A percentile compares a stretch with the other conserved stretches of the same genome.
Conservation (phyloP, 257 asterid genomes). For the Jacaranda copaia region DNA sequence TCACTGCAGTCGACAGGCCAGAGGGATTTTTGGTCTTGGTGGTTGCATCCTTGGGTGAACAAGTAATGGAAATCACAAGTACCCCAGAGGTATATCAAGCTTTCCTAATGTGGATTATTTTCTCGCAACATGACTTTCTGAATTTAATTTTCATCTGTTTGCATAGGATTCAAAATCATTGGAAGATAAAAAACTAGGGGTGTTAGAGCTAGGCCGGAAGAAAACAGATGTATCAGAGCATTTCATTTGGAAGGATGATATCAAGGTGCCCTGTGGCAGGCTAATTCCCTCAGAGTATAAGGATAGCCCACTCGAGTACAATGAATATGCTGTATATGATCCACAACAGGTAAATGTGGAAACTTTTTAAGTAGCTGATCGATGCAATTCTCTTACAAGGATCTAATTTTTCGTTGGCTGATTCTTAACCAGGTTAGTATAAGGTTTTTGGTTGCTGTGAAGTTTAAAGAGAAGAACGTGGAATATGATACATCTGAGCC, state of each 20-base stretch:
- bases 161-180: constrained; percentile 52
- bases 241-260: constrained; percentile 73
- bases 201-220: constrained; percentile 72
- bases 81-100: constrained; percentile 39
- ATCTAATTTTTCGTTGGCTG: neutral
- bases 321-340: constrained; percentile 85
- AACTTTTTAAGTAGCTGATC: neutral
- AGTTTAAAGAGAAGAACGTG: constrained; percentile 75
- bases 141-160: neutral
- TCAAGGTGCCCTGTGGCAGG: constrained; percentile 81
- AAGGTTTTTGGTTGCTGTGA: constrained; percentile 79
- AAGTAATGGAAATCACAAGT: constrained; percentile 46
- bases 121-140: neutral
- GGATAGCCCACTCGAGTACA: constrained; percentile 75
- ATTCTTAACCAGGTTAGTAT: constrained; percentile 57
- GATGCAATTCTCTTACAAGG: neutral
- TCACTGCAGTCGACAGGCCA: constrained; percentile 81
- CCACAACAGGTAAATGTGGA: constrained; percentile 61
- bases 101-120: neutral
- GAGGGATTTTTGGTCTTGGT: constrained; percentile 88
- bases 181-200: constrained; percentile 72
- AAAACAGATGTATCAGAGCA: constrained; percentile 83
- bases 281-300: constrained; percentile 61
- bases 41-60: constrained; percentile 73
- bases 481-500: constrained; percentile 43